Percentiles rank a stretch among this genome's conserved stretches.
phyloP scores from a whole-genome alignment of 2,329 filamentous ascomycete species.

The Trichoderma sp. region DNA sequence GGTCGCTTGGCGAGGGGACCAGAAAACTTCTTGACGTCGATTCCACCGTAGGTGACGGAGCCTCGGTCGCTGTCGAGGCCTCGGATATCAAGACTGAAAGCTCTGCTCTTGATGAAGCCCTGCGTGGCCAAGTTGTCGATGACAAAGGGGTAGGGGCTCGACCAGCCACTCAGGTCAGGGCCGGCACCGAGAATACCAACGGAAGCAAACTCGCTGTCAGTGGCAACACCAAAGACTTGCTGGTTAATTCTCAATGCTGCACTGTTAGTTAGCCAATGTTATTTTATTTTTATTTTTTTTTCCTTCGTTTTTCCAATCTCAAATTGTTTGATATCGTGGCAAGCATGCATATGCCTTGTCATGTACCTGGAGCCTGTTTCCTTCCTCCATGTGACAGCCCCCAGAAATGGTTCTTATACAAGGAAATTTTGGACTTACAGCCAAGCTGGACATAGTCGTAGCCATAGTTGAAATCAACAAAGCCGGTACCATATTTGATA shows the following conservation, averaged over 20 bases:
- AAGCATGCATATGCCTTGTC: not conserved
- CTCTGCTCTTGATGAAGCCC: conserved; percentile 37
- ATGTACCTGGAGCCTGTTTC: not conserved
- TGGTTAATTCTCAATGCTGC: conserved; percentile 32
- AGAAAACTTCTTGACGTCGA: conserved; percentile 54
- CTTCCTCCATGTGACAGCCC: not conserved
- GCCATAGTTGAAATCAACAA: conserved; percentile 33
- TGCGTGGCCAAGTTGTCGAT: conserved; percentile 36
- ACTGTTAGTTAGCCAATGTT: not conserved
- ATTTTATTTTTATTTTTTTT: not conserved
- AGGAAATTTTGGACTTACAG: conserved; percentile 26
- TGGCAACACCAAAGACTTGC: conserved; percentile 38
- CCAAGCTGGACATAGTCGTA: conserved; percentile 35
- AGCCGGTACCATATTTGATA: conserved; percentile 34
- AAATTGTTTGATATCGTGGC: not conserved
- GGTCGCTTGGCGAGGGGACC: conserved; percentile 54
- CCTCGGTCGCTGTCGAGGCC: conserved; percentile 31
- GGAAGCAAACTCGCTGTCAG: conserved; percentile 29
- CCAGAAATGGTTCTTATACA: not conserved
- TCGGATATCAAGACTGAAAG: conserved; percentile 36
- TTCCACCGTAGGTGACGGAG: conserved; percentile 51
- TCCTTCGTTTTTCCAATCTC: not conserved
- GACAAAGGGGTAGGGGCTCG: conserved; percentile 33
- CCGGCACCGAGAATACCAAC: conserved; percentile 37
- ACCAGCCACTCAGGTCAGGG: conserved; percentile 35